These are phyloP conservation scores for Botrytis medusae DNA, from an alignment of 2,329 filamentous ascomycete genomes.

Conservation along the genomic window DNA sequence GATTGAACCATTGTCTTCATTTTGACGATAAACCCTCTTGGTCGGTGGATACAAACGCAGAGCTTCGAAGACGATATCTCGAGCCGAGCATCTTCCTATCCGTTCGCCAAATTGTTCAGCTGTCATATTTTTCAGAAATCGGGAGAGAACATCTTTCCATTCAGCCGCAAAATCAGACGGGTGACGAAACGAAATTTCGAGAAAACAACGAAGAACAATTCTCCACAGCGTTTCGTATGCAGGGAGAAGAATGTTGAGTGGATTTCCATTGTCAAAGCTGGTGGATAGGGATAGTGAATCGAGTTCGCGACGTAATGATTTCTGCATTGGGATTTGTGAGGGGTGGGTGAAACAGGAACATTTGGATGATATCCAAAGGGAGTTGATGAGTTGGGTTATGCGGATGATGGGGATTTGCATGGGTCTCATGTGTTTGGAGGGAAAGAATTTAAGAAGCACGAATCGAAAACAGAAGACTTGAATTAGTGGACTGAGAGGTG, in stretches of 20 bases:
- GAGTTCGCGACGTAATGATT: not conserved
- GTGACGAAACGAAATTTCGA: conserved; percentile 14
- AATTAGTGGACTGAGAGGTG: not conserved
- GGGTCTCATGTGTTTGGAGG: not conserved
- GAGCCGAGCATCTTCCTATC: not conserved
- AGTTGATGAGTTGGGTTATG: conserved; percentile 16
- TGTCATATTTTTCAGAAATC: not conserved
- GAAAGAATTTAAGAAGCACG: conserved; percentile 7
- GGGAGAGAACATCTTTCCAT: not conserved
- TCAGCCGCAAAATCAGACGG: not conserved
- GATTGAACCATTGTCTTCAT: not conserved
- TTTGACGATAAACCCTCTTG: conserved; percentile 17
- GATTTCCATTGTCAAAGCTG: not conserved
- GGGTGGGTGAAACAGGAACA: not conserved
- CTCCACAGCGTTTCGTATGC: conserved; percentile 27
- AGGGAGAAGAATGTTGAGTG: conserved; percentile 24
- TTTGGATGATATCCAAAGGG: conserved; percentile 19
- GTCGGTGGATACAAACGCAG: conserved; percentile 21
- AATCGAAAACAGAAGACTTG: conserved; percentile 20
- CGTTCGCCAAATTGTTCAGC: not conserved
- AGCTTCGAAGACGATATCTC: conserved; percentile 14
- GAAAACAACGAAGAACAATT: conserved; percentile 23
- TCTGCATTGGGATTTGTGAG: not conserved
- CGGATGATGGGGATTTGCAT: not conserved
- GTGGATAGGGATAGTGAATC: not conserved